Evolutionary conservation across 805 yeast genomes (phyloP).

Genomic region (Candida methanosorbosa): DNA sequence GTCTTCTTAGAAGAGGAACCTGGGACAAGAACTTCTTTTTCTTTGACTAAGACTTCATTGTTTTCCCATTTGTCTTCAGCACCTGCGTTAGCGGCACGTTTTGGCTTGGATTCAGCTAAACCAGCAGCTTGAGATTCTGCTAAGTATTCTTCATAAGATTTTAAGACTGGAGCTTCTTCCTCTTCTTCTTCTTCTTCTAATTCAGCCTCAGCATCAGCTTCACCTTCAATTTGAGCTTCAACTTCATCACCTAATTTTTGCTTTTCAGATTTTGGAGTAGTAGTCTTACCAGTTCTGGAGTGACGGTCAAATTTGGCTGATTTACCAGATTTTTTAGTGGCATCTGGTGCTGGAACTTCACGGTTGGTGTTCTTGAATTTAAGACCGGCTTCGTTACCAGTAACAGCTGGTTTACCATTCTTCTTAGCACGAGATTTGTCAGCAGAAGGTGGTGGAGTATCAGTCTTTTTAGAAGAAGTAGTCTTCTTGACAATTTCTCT

Average conservation of each 20-base stretch:
- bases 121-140: conserved; percentile 27
- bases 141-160: conserved; percentile 83
- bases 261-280: conserved; percentile 74
- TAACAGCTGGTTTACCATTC: conserved; percentile 55
- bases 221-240: conserved; percentile 31
- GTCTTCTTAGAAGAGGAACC: conserved; percentile 59
- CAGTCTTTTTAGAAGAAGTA: conserved; percentile 83
- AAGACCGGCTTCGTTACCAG: conserved; percentile 88
- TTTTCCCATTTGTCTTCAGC: conserved; percentile 42
- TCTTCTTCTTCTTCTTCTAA: conserved; percentile 31
- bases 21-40: conserved; percentile 48
- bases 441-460: conserved; percentile 73
- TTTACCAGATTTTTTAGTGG: conserved; percentile 42
- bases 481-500: conserved; percentile 74
- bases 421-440: conserved; percentile 74
- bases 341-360: conserved; percentile 44
- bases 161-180: conserved; percentile 41
- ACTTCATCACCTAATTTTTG: conserved; percentile 88
- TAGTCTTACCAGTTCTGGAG: conserved; percentile 75
- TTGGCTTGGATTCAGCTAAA: conserved; percentile 15
- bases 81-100: conserved; percentile 51
- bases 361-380: conserved; percentile 68
- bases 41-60: conserved; percentile 58
- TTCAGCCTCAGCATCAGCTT: conserved; percentile 50
- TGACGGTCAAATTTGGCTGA: conserved; percentile 68